phyloP scores from a whole-genome alignment of 345 rosid species.

The Eucalyptus shirleyi region DNA sequence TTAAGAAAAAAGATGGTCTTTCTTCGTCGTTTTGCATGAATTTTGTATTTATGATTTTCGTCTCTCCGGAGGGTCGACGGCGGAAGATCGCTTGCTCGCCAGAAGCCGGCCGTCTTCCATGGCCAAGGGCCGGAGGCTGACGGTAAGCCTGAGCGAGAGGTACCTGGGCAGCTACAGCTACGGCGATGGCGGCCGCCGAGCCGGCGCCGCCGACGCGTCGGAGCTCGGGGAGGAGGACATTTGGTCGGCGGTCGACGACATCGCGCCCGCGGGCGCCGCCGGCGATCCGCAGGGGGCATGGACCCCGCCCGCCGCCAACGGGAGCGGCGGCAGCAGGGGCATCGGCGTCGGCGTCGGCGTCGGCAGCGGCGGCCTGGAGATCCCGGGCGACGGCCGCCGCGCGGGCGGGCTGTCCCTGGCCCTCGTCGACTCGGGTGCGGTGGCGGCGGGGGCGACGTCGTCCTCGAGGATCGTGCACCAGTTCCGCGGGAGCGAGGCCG shows the following conservation, averaged over 20 bases:
- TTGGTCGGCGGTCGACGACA: constrained; percentile 1
- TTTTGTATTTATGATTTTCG: background rate
- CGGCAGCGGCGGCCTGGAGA: background rate
- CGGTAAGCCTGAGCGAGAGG: constrained; percentile 16
- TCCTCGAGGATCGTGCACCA: constrained; percentile 8
- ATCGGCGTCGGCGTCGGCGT: background rate
- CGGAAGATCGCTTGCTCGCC: background rate
- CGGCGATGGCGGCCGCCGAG: background rate
- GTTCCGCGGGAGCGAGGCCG: background rate
- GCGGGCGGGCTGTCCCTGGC: constrained; percentile 10
- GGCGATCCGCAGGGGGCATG: background rate
- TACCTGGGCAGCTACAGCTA: constrained; percentile 1
- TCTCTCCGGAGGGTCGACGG: background rate
- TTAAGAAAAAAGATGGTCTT: background rate
- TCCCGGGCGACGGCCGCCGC: background rate
- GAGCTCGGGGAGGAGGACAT: constrained; percentile 14
- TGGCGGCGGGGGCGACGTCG: background rate
- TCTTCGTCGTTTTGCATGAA: background rate
- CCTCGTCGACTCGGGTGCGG: background rate
- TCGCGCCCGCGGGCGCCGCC: background rate
- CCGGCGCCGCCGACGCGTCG: background rate
- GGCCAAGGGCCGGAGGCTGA: constrained; percentile 16
- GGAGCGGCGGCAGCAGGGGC: background rate
- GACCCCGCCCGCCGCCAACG: background rate
- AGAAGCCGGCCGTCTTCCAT: background rate